Evolutionary conservation across 176 grass and related monocot genomes (phyloP), one percentile per base, ranked within the genome.

Genomic region (Panicum miliaceum): DNA sequence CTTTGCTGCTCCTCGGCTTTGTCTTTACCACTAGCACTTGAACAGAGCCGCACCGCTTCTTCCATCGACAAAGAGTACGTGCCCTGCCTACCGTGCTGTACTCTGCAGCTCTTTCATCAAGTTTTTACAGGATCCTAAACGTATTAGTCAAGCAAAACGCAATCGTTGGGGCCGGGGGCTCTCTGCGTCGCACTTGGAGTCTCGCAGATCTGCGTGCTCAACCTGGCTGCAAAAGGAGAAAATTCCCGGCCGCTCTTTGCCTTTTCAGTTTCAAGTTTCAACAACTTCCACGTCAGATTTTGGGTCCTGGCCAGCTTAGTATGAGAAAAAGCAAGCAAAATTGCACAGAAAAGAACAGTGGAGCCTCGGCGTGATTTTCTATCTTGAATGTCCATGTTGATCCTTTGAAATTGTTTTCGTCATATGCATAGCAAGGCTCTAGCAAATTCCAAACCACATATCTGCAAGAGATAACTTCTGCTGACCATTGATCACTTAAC

Each of bases 51-150:
- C 36, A 43, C 52, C 7, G 15, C 52, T 12, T 26, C 86, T 88
- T 88, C 83, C 38, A 35, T 14, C 65, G 53, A 25, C 53, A 88
- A 88, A 83, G 56, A 69, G 71, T 73, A 52, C 71, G 66, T 42
- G 66, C 11, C 57, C 34, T 53, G 74, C 34, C 2, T 34, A 7
- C 10, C 41, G 2, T 54, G 10, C 40, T 5, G 54, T 65, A 50
- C 62, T 38, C 18, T 38, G 26, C 16, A 35, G 5, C 34, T 63
- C 72, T 78, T 57, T 68, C 56, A 54, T 50, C 37, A 54, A 66
- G 11, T 80, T 86, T 76, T 14, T 14, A 66, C 53, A 25, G 77
- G 81, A 88, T 88, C 66, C 86, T 79, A 84, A 54, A 46, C 86
- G 81, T 84, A 26, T 14, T 34, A 79, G 65, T 38, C 57, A 88